Evolutionary conservation across 345 rosid genomes (phyloP).

Genomic region (Raphanus raphanistrum): DNA sequence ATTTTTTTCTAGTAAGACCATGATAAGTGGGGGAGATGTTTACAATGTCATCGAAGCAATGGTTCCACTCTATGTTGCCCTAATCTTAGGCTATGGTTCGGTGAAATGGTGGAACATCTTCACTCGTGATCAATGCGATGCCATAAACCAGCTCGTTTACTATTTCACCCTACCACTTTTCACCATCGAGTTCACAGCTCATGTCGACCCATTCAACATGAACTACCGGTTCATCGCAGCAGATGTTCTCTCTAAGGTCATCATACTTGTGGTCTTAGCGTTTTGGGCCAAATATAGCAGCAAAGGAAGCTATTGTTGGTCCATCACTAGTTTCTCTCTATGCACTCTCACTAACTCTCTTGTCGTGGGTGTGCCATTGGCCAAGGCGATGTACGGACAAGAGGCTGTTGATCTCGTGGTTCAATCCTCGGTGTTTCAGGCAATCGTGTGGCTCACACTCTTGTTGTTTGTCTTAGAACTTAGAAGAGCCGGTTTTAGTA

Average conservation of each 20-base stretch:
- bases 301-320: conserved; percentile 76
- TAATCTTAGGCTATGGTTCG: conserved; percentile 79
- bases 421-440: conserved; percentile 65
- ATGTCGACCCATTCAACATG: conserved; percentile 72
- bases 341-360: conserved; percentile 66
- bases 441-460: conserved; percentile 72
- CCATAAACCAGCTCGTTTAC: conserved; percentile 72
- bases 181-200: conserved; percentile 69
- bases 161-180: conserved; percentile 84
- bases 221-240: conserved; percentile 65
- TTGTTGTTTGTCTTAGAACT: conserved; percentile 71
- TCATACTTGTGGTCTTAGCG: conserved; percentile 55
- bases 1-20: conserved; percentile 17
- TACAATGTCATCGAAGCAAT: conserved; percentile 78
- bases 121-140: conserved; percentile 72
- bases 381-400: conserved; percentile 74
- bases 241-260: conserved; percentile 63
- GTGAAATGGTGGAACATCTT: conserved; percentile 88
- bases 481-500: conserved; percentile 38
- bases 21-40: conserved; percentile 74
- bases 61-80: conserved; percentile 79
- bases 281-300: conserved; percentile 64
- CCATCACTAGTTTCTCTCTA: conserved; percentile 75
- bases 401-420: conserved; percentile 74
- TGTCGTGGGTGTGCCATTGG: conserved; percentile 72